Evolutionary conservation across 164 flowering plant genomes (phyloP).

Genomic region (Buxus sempervirens): DNA sequence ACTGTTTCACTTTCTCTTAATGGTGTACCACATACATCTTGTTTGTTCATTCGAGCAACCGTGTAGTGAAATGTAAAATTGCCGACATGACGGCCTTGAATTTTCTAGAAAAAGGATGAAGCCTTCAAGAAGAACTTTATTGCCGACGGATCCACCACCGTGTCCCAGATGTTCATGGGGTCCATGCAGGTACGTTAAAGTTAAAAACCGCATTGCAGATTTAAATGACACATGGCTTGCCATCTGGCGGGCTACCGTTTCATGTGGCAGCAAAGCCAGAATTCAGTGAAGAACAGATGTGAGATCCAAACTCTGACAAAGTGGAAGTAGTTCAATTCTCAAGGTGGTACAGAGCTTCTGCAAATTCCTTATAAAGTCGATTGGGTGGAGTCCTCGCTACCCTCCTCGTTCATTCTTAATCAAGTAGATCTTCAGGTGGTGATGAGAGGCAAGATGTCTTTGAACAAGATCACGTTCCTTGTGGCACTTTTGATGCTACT

Average conservation of each 20-base stretch:
- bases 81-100: no score
- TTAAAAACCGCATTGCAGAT: no score
- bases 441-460: conserved; percentile 8
- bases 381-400: no score
- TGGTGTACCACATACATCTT: no score
- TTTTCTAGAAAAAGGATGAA: no score
- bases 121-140: no score
- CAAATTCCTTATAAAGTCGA: no score
- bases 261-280: not conserved
- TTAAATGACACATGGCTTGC: conserved; percentile 1
- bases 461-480: conserved; percentile 4
- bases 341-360: not conserved
- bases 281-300: not conserved
- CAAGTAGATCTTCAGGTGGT: not conserved
- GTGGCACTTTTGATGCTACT: conserved; percentile 9
- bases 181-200: not conserved
- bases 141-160: no score
- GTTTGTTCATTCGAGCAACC: no score
- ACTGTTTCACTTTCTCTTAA: no score
- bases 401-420: no score
- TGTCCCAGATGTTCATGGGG: not conserved
- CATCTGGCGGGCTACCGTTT: not conserved
- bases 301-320: not conserved
- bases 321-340: not conserved
- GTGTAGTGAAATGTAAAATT: no score